Base-by-base conservation (phyloP, 1,139 yeast genomes). In the Eremothecium coryli region DNA sequence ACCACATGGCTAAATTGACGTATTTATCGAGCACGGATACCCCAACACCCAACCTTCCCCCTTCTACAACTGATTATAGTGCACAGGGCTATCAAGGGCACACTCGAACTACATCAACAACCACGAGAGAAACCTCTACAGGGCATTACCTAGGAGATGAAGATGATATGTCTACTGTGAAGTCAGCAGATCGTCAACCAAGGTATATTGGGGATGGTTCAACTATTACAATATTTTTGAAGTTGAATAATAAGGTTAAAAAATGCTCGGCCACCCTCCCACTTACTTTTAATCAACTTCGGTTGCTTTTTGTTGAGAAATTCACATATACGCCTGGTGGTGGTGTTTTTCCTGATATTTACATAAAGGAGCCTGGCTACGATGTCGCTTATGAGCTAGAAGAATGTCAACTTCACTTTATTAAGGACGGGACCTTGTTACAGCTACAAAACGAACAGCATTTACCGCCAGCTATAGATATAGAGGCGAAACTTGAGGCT, bases 241-340 rank as follows among this genome's bases (percentile, higher is more conserved):
- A 73, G 38, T 54, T 79, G 11, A 75, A 73, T 10, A 70, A 68
- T 16, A 65, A 65, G 33, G 79, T 82, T 1, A 84, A 82, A 51
- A 82, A 80, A 49, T 74, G 72, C 1, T 48, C 56, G 2, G 51
- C 76, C 0, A 62, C 70, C 2, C 56, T 65, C 4, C 77, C 80
- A 0, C 66, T 73, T 3, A 65, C 78, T 0, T 68, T 78, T 45
- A 79, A 84, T 4, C 65, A 84, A 0, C 54, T 88, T 28, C 67
- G 93, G 33, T 65, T 85, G 1, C 60, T 82, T 21, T 90, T 88
- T 54, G 84, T 86, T 15, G 95, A 88, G 50, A 82, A 76, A 49
- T 88, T 86, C 61, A 85, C 93, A 1, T 84, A 80, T 50, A 71
- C 90, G 0, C 93, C 93, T 0, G 80, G 84, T 0, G 62, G 73